These are phyloP conservation scores for Ophiocordyceps camponoti-rufipedis DNA, from an alignment of 2,329 filamentous ascomycete genomes.

Conservation along the genomic window DNA sequence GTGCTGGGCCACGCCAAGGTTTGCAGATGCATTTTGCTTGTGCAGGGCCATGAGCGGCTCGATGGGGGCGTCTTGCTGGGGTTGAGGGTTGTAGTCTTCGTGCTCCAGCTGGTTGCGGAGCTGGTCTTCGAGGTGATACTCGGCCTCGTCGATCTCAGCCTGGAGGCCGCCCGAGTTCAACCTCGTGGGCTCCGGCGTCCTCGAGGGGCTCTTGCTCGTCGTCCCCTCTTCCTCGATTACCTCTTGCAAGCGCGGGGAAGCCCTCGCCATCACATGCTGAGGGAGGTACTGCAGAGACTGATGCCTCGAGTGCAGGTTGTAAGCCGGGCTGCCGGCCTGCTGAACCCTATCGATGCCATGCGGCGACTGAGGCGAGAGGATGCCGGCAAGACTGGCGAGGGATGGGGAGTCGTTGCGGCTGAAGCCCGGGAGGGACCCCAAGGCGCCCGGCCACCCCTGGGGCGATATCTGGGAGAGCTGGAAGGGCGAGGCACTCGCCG, in stretches of 20 bases:
- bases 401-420: constrained; percentile 47
- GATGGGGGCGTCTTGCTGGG: constrained; percentile 13
- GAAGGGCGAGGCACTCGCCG: constrained; percentile 45
- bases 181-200: constrained; percentile 30
- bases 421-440: constrained; percentile 31
- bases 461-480: constrained; percentile 45
- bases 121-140: constrained; percentile 69
- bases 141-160: constrained; percentile 67
- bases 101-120: constrained; percentile 64
- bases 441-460: constrained; percentile 38
- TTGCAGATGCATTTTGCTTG: constrained; percentile 24
- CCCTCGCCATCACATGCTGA: constrained; percentile 32
- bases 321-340: constrained; percentile 19
- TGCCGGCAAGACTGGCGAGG: constrained; percentile 27
- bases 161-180: constrained; percentile 54
- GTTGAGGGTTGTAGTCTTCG: constrained; percentile 54
- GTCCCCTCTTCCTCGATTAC: constrained; percentile 54
- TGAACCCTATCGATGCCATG: constrained; percentile 34
- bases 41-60: constrained; percentile 15
- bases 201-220: constrained; percentile 29
- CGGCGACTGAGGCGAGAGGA: constrained; percentile 48
- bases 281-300: constrained; percentile 41
- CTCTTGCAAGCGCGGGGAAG: constrained; percentile 48
- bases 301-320: constrained; percentile 34
- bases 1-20: constrained; percentile 28